A percentile compares a stretch with the other conserved stretches of the same genome.
Conservation (phyloP, 2,329 filamentous ascomycete genomes). For the Niveomyces coronatus region DNA sequence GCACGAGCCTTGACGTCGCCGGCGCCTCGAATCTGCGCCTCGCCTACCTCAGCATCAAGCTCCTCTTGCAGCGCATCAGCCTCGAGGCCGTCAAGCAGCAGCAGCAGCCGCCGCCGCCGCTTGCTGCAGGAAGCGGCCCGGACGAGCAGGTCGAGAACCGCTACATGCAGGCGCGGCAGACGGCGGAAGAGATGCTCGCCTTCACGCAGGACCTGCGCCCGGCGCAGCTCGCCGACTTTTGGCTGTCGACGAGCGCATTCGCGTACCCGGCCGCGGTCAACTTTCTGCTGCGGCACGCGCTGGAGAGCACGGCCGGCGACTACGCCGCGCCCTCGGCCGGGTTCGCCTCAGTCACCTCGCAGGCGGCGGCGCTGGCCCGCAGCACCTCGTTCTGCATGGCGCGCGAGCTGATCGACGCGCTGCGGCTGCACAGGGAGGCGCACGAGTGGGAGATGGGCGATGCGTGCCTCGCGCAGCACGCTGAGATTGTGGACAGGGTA, state of each 20-base stretch:
- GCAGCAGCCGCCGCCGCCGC: too few relatives aligned
- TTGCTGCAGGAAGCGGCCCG: constrained; percentile 10
- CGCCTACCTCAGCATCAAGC: constrained; percentile 36
- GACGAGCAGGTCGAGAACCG: constrained; percentile 18
- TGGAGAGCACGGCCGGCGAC: too few relatives aligned
- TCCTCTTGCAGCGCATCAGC: constrained; percentile 36
- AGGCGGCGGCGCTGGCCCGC: constrained; percentile 23
- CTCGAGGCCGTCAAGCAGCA: constrained; percentile 30
- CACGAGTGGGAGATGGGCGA: constrained; percentile 40
- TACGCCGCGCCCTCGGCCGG: too few relatives aligned
- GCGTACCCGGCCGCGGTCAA: constrained; percentile 38
- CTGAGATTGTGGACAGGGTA: constrained; percentile 36
- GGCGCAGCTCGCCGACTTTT: constrained; percentile 36
- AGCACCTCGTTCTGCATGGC: constrained; percentile 33
- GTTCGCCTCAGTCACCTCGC: constrained; percentile 28
- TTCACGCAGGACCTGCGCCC: constrained; percentile 35
- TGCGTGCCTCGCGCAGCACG: constrained; percentile 36
- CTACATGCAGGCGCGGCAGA: constrained; percentile 32
- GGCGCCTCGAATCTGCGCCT: constrained; percentile 42
- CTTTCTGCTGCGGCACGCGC: constrained; percentile 37
- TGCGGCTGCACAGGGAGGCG: constrained; percentile 28
- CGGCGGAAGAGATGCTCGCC: constrained; percentile 38
- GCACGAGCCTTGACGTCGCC: constrained; percentile 27
- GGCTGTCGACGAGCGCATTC: constrained; percentile 38
- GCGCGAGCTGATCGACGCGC: constrained; percentile 27